Base-by-base conservation (phyloP, 768 basidiomycete species). In the Clathrus columnatus region DNA sequence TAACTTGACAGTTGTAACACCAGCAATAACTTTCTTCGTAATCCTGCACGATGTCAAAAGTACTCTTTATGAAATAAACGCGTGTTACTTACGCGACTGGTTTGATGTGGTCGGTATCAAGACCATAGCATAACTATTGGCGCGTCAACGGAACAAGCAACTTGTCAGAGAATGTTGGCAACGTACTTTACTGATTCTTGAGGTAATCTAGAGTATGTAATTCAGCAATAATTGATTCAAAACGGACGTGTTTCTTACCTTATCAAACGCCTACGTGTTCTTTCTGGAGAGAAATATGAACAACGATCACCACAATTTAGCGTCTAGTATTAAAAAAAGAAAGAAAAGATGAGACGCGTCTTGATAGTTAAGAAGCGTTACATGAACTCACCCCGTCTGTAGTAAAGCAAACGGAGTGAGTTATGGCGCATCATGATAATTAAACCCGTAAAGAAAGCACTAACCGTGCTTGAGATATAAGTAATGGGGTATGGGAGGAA, bases 1-100 rank as follows among this genome's bases (percentile, higher is more conserved):
- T 55, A 98, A 85, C 70, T 99, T 96, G 57, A 90, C 87, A 4
- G 96, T 99, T 0, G 95, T 99, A 23, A 98, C 93, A 60, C 93
- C 94, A 23, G 82, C 80, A 43, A 94, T 87, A 57, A 96, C 94
- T 68, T 94, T 95, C 72, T 93, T 89, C 6, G 91, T 81, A 21
- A 93, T 82, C 64, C 91, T 94, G 51, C 8, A 17, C 29, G 21
- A 20, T 7, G 45, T 50, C 14, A 23, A 26, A 32, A 10, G 17
- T 14, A 11, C 28, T 23, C 18, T 51, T 23, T 51, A 51, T 21
- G 17, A 43, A 41, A n/a, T 36, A 20, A 46, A 2, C 18, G 16
- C 7, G 49, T 2, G 60, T 29, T 20, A 67, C 85, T 53, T 65
- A 89, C 90, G 95, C 94, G 32, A 96, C 87, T 4, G 96, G 88